Percentiles rank a stretch among this genome's conserved stretches.
Conservation (phyloP, 1,139 yeast species). For the Debaryomyces subglobosus region DNA sequence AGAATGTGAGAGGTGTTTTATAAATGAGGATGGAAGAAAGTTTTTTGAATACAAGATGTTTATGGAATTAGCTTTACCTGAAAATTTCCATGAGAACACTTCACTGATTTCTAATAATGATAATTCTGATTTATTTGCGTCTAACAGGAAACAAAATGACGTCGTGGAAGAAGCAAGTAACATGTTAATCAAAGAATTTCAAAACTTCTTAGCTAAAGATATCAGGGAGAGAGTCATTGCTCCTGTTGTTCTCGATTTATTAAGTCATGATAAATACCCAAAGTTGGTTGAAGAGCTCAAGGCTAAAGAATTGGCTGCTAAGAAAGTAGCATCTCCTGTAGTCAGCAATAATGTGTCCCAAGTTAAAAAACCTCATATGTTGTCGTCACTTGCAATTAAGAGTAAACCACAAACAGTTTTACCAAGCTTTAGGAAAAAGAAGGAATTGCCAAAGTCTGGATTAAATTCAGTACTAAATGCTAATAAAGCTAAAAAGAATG, state of each 20-base stretch:
- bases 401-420: constrained; percentile 29
- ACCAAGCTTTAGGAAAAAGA: constrained; percentile 54
- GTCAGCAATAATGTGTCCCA: constrained; percentile 16
- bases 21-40: constrained; percentile 63
- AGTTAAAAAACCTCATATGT: constrained; percentile 26
- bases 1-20: constrained; percentile 70
- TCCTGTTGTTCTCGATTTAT: constrained; percentile 64
- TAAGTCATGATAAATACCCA: constrained; percentile 65
- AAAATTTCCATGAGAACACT: constrained; percentile 21
- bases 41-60: constrained; percentile 52
- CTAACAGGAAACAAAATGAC: constrained; percentile 22
- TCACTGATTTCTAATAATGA: constrained; percentile 7
- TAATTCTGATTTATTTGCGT: constrained; percentile 15
- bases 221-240: constrained; percentile 75
- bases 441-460: constrained; percentile 18
- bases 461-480: constrained; percentile 11
- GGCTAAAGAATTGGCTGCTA: constrained; percentile 37
- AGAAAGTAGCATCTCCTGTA: constrained; percentile 20
- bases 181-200: constrained; percentile 64
- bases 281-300: constrained; percentile 49
- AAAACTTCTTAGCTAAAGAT: constrained; percentile 66
- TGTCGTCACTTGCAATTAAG: constrained; percentile 31
- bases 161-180: constrained; percentile 61
- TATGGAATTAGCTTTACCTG: constrained; percentile 60
- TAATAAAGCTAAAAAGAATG: constrained; percentile 25